Conservation (phyloP, 371 early-diverging fungal genomes). For the Batkoa obscura region DNA sequence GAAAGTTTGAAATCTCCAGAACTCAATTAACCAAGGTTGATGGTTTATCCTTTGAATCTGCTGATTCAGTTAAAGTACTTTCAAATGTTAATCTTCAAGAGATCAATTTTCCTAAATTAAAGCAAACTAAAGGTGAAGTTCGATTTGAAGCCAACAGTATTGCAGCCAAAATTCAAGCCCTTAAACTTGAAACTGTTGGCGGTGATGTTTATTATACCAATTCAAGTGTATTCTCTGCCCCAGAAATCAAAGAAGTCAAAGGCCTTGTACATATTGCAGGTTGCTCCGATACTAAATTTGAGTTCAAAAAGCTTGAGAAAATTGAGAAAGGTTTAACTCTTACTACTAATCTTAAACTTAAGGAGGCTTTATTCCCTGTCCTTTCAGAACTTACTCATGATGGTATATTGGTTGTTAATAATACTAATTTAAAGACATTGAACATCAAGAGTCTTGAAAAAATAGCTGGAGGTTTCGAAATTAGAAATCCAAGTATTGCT, state of each 20-base stretch:
- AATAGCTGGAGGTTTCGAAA: background rate
- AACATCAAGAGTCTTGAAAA: background rate
- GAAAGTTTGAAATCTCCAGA: background rate
- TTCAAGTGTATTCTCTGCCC: background rate
- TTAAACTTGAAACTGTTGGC: background rate
- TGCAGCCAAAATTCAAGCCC: background rate
- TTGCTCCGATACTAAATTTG: background rate
- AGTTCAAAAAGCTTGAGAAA: background rate
- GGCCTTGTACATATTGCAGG: background rate
- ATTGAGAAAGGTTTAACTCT: background rate
- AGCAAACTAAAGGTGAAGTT: background rate
- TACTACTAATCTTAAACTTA: background rate
- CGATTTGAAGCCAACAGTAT: background rate
- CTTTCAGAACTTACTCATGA: background rate
- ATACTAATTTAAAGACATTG: background rate
- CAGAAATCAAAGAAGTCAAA: background rate
- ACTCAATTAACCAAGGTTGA: background rate
- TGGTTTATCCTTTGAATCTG: background rate
- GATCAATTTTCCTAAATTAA: background rate
- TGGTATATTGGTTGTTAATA: background rate
- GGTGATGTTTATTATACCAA: background rate
- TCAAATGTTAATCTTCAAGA: background rate
- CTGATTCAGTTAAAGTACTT: background rate
- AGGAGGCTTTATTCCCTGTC: background rate
- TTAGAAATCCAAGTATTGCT: background rate